Conservation (phyloP, 73 alveolate genomes). For the Paramecium sexaurelia region DNA sequence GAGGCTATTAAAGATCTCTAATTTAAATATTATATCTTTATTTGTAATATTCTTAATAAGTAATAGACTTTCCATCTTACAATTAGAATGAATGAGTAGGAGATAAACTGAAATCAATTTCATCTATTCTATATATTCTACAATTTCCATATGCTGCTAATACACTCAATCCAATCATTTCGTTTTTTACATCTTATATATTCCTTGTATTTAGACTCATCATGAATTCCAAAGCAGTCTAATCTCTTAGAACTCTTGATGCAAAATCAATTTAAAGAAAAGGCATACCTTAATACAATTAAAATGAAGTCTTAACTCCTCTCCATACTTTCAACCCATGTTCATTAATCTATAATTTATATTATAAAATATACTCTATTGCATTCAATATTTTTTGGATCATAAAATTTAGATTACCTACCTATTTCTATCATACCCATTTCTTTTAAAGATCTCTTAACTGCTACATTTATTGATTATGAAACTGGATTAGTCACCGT, state of each 20-base stretch:
- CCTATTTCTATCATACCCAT: conserved; percentile 42
- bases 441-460: background rate
- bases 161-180: conserved; percentile 54
- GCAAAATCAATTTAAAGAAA: conserved; percentile 71
- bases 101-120: conserved; percentile 57
- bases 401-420: conserved; percentile 24
- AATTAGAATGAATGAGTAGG: conserved; percentile 50
- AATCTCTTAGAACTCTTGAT: conserved; percentile 69
- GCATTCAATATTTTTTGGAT: background rate
- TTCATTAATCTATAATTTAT: conserved; percentile 13
- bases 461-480: background rate
- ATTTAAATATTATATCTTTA: conserved; percentile 64
- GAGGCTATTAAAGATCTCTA: conserved; percentile 56
- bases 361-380: background rate
- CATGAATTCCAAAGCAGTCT: conserved; percentile 66
- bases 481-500: background rate
- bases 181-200: conserved; percentile 46
- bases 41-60: conserved; percentile 64
- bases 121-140: conserved; percentile 70
- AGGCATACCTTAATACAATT: conserved; percentile 51
- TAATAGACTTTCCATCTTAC: conserved; percentile 60
- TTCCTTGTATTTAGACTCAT: background rate
- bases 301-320: conserved; percentile 67
- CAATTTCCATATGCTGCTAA: conserved; percentile 69
- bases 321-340: conserved; percentile 73